Percentiles rank a stretch among this genome's conserved stretches.
phyloP scores from a whole-genome alignment of 202 grass and related monocot genomes.

The Hordeum pubiflorum region DNA sequence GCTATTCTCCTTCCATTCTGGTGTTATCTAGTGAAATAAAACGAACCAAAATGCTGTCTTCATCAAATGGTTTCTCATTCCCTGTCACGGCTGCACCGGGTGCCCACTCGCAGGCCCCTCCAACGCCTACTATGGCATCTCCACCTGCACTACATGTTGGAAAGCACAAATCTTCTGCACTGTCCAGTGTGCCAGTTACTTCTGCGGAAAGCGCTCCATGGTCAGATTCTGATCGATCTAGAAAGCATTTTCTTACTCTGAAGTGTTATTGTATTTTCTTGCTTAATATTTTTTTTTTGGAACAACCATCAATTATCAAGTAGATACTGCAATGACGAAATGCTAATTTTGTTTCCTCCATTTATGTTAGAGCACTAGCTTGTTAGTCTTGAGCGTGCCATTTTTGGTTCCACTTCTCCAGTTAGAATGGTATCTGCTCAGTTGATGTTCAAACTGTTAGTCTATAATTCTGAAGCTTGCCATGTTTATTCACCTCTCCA shows the following conservation, averaged over 20 bases:
- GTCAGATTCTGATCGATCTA: slow-evolving; percentile 32
- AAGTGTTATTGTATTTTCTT: neutral
- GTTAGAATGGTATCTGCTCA: neutral
- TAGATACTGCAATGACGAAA: neutral
- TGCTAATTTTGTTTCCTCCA: neutral
- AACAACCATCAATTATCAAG: neutral
- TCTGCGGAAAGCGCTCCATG: neutral
- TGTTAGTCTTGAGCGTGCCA: neutral
- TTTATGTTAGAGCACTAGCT: neutral
- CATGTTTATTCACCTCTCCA: slow-evolving; percentile 8
- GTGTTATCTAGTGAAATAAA: slow-evolving; percentile 30
- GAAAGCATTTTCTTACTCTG: neutral
- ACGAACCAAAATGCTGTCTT: slow-evolving; percentile 7
- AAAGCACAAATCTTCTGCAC: slow-evolving; percentile 14
- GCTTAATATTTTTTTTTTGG: neutral
- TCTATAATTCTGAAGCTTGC: neutral
- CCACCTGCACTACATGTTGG: slow-evolving; percentile 21
- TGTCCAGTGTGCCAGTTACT: slow-evolving; percentile 15
- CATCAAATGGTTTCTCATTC: slow-evolving; percentile 42
- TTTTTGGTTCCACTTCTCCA: neutral
- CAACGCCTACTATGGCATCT: slow-evolving; percentile 41
- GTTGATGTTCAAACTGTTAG: neutral
- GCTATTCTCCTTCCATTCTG: slow-evolving; percentile 19
- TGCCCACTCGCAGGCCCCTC: slow-evolving; percentile 25
- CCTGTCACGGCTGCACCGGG: slow-evolving; percentile 13